phyloP scores from a whole-genome alignment of 441 rosid genomes.

The Erodium moschatum region DNA sequence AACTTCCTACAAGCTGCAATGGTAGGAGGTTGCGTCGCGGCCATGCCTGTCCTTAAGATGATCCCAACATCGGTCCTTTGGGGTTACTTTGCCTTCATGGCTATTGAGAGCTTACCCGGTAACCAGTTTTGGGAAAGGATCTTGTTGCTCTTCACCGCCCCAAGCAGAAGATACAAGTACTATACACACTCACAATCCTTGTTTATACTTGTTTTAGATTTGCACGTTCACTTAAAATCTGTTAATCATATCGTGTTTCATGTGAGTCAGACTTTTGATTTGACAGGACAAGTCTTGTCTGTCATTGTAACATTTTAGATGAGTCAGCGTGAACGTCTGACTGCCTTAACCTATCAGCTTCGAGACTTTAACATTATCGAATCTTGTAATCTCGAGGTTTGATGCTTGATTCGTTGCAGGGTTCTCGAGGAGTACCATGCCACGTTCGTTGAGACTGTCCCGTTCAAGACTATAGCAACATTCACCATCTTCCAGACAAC shows the following conservation, averaged over 20 bases:
- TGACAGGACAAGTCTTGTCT: too few relatives aligned
- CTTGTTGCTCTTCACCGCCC: slow-evolving; percentile 61
- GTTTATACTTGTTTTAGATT: too few relatives aligned
- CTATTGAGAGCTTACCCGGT: slow-evolving; percentile 72
- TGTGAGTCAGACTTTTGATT: too few relatives aligned
- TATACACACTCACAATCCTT: background rate
- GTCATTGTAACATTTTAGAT: too few relatives aligned
- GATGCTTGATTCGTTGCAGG: slow-evolving; percentile 27
- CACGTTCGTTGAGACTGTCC: slow-evolving; percentile 56
- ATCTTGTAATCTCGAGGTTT: slow-evolving; percentile 6
- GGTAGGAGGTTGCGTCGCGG: slow-evolving; percentile 65
- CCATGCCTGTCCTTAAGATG: slow-evolving; percentile 66
- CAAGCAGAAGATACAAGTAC: slow-evolving; percentile 69
- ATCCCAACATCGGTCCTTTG: slow-evolving; percentile 74
- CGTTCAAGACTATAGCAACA: slow-evolving; percentile 47
- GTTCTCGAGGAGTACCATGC: slow-evolving; percentile 50
- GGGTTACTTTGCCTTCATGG: slow-evolving; percentile 86
- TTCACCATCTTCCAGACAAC: slow-evolving; percentile 60
- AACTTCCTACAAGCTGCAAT: slow-evolving; percentile 64
- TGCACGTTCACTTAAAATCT: too few relatives aligned
- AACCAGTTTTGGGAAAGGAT: slow-evolving; percentile 81
- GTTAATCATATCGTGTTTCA: too few relatives aligned
- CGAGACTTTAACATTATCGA: background rate
- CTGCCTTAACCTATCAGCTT: too few relatives aligned
- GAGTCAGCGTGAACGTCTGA: too few relatives aligned